These are phyloP conservation scores for Leccinum obscurum DNA, from an alignment of 768 basidiomycete species.

Conservation along the genomic window DNA sequence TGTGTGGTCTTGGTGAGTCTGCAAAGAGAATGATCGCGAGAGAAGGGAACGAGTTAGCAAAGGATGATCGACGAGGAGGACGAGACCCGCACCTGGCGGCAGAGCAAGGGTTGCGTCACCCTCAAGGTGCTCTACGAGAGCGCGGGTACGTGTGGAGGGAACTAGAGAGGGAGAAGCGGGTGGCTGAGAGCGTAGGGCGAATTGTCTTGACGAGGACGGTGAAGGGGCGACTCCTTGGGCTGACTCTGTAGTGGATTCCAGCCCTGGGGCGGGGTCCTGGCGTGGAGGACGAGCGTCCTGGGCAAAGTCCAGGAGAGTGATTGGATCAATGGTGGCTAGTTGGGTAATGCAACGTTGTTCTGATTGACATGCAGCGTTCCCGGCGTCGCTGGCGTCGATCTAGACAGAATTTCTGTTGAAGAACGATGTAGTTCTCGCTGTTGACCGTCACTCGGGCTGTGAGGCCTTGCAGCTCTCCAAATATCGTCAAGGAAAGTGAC, in stretches of 20 bases:
- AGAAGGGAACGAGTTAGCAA: conserved; percentile 6
- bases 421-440: conserved; percentile 26
- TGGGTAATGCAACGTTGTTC: conserved; percentile 16
- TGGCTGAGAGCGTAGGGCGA: conserved; percentile 27
- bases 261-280: conserved; percentile 44
- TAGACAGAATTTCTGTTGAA: conserved; percentile 14
- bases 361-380: conserved; percentile 29
- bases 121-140: conserved; percentile 58
- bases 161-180: conserved; percentile 51
- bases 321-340: conserved; percentile 66
- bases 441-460: conserved; percentile 23
- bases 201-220: conserved; percentile 30
- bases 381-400: conserved; percentile 26
- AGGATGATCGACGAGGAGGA: background rate
- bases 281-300: too few relatives aligned
- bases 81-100: conserved; percentile 24
- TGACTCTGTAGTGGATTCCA: conserved; percentile 43
- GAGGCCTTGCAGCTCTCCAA: conserved; percentile 19
- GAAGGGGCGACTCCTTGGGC: conserved; percentile 25
- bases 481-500: conserved; percentile 26
- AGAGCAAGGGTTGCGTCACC: conserved; percentile 29
- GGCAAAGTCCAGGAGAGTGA: conserved; percentile 37
- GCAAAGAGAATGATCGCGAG: conserved; percentile 17
- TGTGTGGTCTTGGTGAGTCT: conserved; percentile 59
- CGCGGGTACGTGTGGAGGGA: conserved; percentile 63